Evolutionary conservation across 1,284 basidiomycete genomes (phyloP).

Genomic region (Ceratobasidium sp.): DNA sequence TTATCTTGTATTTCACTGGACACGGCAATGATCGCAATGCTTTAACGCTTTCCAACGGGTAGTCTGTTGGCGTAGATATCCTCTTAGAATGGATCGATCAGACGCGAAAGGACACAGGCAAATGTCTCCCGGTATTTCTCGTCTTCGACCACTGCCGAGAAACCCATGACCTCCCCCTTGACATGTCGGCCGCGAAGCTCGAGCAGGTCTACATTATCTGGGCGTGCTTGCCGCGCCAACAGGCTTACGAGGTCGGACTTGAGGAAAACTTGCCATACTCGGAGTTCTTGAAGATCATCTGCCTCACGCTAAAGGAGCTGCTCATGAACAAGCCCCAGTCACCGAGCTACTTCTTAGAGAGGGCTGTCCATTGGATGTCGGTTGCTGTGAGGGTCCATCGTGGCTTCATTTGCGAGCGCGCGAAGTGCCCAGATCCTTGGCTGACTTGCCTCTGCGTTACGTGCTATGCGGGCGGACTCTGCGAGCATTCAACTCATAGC

Average conservation of each 20-base stretch:
- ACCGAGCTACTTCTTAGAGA: constrained; percentile 1
- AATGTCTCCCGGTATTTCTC: neutral
- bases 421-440: neutral
- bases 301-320: neutral
- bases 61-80: neutral
- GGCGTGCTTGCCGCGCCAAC: neutral
- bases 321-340: neutral
- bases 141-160: constrained; percentile 10
- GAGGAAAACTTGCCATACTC: neutral
- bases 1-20: constrained; percentile 9
- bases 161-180: neutral
- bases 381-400: neutral
- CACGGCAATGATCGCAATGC: neutral
- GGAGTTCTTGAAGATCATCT: neutral
- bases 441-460: neutral
- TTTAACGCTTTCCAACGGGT: neutral
- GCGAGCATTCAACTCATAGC: neutral
- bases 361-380: neutral
- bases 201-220: neutral
- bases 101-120: neutral
- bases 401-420: neutral
- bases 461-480: neutral
- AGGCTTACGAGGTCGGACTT: neutral
- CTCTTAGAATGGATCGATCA: neutral
- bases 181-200: neutral